These are phyloP conservation scores for Pelargonium australe DNA, from an alignment of 441 rosid genomes.

Conservation along the genomic window DNA sequence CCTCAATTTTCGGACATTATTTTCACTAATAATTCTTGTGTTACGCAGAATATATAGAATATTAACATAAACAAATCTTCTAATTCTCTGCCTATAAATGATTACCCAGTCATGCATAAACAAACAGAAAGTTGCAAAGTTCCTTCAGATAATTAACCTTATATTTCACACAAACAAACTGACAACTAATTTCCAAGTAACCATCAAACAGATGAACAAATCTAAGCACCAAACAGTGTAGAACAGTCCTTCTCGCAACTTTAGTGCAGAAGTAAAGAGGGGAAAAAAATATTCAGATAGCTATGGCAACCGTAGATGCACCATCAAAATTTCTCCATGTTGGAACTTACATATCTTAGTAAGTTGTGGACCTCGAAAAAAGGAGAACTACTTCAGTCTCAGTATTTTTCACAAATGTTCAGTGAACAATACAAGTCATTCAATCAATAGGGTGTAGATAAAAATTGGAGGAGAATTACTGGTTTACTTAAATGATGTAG, in stretches of 20 bases:
- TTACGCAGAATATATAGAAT: neutral
- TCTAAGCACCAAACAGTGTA: neutral
- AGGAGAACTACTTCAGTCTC: neutral
- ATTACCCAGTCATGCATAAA: neutral
- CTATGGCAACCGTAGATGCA: neutral
- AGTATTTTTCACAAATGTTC: too few relatives aligned
- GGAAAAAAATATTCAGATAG: neutral
- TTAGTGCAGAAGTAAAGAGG: neutral
- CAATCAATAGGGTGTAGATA: neutral
- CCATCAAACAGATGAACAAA: neutral
- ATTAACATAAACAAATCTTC: neutral
- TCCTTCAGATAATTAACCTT: neutral
- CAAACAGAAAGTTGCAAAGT: neutral
- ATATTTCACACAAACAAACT: neutral
- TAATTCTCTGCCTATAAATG: neutral
- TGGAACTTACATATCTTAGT: neutral
- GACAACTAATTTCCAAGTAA: neutral
- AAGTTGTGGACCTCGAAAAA: neutral
- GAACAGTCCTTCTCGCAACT: neutral
- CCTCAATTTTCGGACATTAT: neutral
- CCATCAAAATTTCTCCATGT: neutral
- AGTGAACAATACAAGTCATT: neutral
- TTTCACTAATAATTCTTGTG: conserved; percentile 3
- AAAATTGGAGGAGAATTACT: too few relatives aligned
- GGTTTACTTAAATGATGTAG: too few relatives aligned